These are phyloP conservation scores for Phlebiopsis gigantea DNA, from an alignment of 768 basidiomycete species.

Conservation along the genomic window DNA sequence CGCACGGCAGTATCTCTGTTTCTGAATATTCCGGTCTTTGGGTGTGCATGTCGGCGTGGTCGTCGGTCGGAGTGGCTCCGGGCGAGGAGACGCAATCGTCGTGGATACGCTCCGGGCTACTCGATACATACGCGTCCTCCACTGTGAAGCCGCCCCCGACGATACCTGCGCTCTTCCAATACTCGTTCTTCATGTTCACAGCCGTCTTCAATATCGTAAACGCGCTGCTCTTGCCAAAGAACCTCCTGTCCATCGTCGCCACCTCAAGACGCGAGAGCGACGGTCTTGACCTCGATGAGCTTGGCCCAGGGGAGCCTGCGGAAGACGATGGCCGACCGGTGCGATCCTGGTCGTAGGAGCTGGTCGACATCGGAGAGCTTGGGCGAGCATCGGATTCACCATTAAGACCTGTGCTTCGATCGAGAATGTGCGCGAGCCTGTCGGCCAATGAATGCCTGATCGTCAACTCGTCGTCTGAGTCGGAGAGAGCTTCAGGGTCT, in stretches of 20 bases:
- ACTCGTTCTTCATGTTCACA: conserved; percentile 7
- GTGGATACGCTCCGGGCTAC: neutral
- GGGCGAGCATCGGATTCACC: neutral
- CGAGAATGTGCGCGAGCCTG: neutral
- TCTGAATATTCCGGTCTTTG: no score
- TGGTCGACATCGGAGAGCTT: neutral
- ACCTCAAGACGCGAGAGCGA: neutral
- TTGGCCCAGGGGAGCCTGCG: neutral
- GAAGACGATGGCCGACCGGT: neutral
- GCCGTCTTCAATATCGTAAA: conserved; percentile 3
- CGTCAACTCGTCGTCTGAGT: conserved; percentile 2
- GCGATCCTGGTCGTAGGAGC: neutral
- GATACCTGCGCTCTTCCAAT: neutral
- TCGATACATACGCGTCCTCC: neutral
- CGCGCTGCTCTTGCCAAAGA: conserved; percentile 9
- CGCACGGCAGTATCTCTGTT: conserved; percentile 1
- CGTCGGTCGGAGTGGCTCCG: neutral
- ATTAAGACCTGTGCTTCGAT: neutral
- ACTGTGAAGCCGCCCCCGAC: neutral
- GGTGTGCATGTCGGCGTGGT: neutral
- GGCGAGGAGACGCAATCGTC: neutral
- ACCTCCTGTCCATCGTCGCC: neutral
- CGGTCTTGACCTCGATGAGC: neutral
- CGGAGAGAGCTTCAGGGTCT: neutral
- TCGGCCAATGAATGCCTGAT: neutral